Percentiles rank a stretch among this genome's conserved stretches.
Evolutionary conservation across 176 grass and related monocot species (phyloP).

Genomic region (Pharus latifolius): DNA sequence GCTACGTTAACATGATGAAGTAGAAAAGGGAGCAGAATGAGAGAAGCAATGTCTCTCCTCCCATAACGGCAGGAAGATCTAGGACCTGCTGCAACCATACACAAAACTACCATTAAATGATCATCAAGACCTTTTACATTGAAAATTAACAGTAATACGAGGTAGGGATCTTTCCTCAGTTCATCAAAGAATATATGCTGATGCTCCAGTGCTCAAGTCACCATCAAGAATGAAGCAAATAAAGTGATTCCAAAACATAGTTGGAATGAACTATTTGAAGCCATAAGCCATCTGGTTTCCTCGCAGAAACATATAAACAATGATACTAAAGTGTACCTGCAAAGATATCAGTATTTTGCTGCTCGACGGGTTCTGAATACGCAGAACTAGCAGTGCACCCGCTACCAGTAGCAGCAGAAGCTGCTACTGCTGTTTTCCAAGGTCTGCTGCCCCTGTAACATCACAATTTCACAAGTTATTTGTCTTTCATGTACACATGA

Average conservation of each 20-base stretch:
- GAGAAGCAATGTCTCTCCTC: slow-evolving; percentile 58
- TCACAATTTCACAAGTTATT: slow-evolving; percentile 4
- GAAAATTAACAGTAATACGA: too few relatives aligned
- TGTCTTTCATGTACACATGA: not conserved
- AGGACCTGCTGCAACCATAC: not conserved
- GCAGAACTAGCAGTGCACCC: slow-evolving; percentile 11
- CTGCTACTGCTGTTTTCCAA: not conserved
- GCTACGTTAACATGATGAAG: slow-evolving; percentile 41
- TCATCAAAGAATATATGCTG: too few relatives aligned
- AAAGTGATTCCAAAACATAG: too few relatives aligned
- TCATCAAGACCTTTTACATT: too few relatives aligned
- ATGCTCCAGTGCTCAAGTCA: too few relatives aligned
- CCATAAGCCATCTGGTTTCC: not conserved
- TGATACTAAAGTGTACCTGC: not conserved
- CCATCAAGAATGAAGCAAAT: too few relatives aligned
- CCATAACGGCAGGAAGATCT: slow-evolving; percentile 24
- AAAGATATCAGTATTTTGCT: not conserved
- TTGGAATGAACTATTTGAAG: not conserved
- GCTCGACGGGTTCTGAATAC: slow-evolving; percentile 12
- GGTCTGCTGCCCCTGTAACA: slow-evolving; percentile 14
- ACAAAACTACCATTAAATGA: too few relatives aligned
- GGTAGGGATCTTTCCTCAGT: too few relatives aligned
- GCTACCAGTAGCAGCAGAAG: slow-evolving; percentile 13
- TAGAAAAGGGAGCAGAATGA: slow-evolving; percentile 42
- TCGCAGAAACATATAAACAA: not conserved